These are phyloP conservation scores for Aureococcus anophagefferens DNA, from an alignment of 108 stramenopile species.

Conservation along the genomic window DNA sequence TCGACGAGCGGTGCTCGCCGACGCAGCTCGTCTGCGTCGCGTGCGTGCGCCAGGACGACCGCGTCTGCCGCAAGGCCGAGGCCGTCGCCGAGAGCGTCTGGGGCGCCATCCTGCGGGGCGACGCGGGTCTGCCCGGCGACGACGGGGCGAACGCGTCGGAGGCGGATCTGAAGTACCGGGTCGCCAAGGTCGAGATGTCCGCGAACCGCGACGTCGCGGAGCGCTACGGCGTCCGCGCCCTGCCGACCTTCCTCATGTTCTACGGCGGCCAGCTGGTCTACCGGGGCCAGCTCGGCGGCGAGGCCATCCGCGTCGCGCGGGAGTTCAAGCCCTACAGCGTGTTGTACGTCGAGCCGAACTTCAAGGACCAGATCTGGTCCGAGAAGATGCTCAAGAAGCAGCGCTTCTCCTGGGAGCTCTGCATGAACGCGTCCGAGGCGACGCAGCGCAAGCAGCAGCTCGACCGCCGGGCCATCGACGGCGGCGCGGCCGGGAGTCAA, in stretches of 20 bases:
- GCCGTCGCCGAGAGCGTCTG: slow-evolving; percentile 2
- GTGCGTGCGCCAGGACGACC: not conserved
- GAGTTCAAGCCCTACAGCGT: not conserved
- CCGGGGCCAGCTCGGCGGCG: not conserved
- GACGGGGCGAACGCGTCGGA: not conserved
- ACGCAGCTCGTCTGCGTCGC: not conserved
- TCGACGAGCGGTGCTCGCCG: not conserved
- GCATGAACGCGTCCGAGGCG: not conserved
- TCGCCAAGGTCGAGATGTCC: not conserved
- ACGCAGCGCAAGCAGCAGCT: not conserved
- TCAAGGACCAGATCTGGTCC: not conserved
- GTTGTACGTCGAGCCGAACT: slow-evolving; percentile 1
- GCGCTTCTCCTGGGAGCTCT: slow-evolving; percentile 1
- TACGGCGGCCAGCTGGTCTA: not conserved
- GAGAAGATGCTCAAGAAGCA: slow-evolving; percentile 13
- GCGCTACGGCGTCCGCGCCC: slow-evolving; percentile 1
- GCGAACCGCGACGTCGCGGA: not conserved
- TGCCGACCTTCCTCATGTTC: slow-evolving; percentile 12
- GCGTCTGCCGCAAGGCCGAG: slow-evolving; percentile 1
- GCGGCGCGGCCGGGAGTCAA: not conserved
- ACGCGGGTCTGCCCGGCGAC: not conserved
- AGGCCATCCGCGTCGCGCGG: not conserved
- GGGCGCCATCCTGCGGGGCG: not conserved
- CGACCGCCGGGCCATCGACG: not conserved
- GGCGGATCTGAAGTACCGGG: not conserved